Percentiles rank a stretch among this genome's conserved stretches.
Evolutionary conservation across 106 monocot species (phyloP).

Genomic region (Dioscorea alata): DNA sequence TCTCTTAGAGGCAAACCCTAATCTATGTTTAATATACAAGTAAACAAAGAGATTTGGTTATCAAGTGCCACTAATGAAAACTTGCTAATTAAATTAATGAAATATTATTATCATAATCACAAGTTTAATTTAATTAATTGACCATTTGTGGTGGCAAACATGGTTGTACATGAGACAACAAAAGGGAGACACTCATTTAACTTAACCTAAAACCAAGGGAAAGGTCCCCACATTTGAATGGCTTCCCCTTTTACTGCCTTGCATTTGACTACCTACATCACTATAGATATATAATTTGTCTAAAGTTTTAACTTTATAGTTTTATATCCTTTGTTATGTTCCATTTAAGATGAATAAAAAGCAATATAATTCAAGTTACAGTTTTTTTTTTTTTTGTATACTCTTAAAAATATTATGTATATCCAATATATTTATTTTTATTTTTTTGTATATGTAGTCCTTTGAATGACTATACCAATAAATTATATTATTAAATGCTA

Average conservation of each 20-base stretch:
- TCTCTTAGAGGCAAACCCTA: slow-evolving; percentile 7
- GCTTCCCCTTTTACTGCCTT: not conserved
- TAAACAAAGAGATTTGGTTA: slow-evolving; percentile 1
- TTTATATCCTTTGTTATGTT: no score
- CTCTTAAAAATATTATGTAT: no score
- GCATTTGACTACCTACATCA: not conserved
- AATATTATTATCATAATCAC: not conserved
- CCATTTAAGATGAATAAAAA: no score
- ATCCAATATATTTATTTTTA: no score
- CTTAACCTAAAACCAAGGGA: not conserved
- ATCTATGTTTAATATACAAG: not conserved
- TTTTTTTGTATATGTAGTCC: no score
- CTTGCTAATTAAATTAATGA: not conserved
- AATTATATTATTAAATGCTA: no score
- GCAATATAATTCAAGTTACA: no score
- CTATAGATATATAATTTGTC: not conserved
- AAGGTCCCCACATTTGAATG: not conserved
- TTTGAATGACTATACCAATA: no score
- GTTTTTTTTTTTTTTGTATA: no score
- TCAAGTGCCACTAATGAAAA: not conserved
- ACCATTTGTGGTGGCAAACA: not conserved
- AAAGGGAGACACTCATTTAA: not conserved
- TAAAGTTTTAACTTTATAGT: no score
- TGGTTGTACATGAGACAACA: slow-evolving; percentile 3
- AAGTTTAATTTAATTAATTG: not conserved